A percentile compares a stretch with the other conserved stretches of the same genome.
These are phyloP conservation scores for Cryptosporidium sp. DNA, from an alignment of 169 alveolate genomes.

Conservation along the genomic window DNA sequence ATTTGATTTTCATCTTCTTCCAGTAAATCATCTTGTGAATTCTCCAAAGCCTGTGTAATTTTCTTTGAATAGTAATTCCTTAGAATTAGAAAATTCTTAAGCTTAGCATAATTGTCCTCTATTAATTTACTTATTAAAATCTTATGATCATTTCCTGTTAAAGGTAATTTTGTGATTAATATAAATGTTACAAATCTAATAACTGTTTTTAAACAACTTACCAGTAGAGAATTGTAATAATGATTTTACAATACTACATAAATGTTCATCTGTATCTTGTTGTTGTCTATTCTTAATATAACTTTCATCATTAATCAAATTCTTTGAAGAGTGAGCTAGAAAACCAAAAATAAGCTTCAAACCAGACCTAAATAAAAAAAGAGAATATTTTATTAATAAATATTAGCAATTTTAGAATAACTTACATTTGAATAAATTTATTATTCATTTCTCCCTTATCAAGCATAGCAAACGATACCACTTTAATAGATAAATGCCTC, in stretches of 20 bases:
- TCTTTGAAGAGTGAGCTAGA: conserved; percentile 16
- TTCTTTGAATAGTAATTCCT: conserved; percentile 36
- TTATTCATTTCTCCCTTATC: conserved; percentile 16
- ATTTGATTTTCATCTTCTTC: conserved; percentile 4
- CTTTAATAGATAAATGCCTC: conserved; percentile 40
- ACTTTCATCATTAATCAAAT: conserved; percentile 3
- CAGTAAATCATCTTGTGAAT: conserved; percentile 2
- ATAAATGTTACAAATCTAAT: neutral
- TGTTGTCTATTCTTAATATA: conserved; percentile 43
- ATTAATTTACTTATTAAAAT: conserved; percentile 10
- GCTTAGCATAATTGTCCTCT: conserved; percentile 5
- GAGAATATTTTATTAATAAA: neutral
- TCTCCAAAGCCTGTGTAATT: conserved; percentile 6
- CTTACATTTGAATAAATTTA: conserved; percentile 67
- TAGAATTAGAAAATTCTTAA: neutral
- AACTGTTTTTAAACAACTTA: conserved; percentile 7
- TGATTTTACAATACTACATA: conserved; percentile 58
- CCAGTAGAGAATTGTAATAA: conserved; percentile 48
- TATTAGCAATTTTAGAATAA: neutral
- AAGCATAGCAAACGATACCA: conserved; percentile 49
- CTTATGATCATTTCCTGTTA: conserved; percentile 29
- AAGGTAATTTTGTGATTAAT: neutral
- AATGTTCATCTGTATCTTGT: conserved; percentile 66
- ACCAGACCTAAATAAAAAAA: conserved; percentile 23
- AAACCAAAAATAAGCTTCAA: conserved; percentile 51